Percentiles rank a stretch among this genome's conserved stretches.
phyloP scores from a whole-genome alignment of 768 basidiomycete genomes.

The Leccinum olivaceopallidum region DNA sequence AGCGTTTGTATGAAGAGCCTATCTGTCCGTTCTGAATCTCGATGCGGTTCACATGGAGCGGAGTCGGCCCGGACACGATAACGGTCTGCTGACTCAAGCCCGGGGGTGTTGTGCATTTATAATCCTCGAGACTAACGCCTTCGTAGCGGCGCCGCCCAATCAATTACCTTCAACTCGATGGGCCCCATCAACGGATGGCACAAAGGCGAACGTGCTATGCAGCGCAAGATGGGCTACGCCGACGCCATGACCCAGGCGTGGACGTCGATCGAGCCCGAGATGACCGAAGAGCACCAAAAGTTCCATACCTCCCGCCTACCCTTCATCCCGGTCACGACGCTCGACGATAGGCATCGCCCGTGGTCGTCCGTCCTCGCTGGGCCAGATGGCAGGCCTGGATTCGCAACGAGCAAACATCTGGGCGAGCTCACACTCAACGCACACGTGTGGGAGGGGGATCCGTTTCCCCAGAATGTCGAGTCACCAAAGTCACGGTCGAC shows the following conservation, averaged over 20 bases:
- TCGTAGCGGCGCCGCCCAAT: too few species aligned
- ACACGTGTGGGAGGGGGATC: conserved; percentile 56
- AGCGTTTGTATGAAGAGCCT: too few species aligned
- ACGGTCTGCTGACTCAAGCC: too few species aligned
- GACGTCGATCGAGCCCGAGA: conserved; percentile 43
- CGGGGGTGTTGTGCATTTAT: not conserved
- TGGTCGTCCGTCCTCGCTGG: conserved; percentile 60
- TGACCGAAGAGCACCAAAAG: conserved; percentile 48
- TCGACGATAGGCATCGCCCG: conserved; percentile 51
- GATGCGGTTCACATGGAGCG: too few species aligned
- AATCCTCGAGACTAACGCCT: too few species aligned
- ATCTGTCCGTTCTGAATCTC: too few species aligned
- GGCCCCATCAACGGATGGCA: conserved; percentile 38
- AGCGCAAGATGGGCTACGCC: conserved; percentile 45
- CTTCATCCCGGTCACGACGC: conserved; percentile 57
- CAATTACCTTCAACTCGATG: conserved; percentile 16
- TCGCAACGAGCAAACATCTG: conserved; percentile 37
- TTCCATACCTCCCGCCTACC: conserved; percentile 51
- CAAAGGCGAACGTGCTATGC: conserved; percentile 52
- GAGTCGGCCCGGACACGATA: too few species aligned
- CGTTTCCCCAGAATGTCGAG: conserved; percentile 41
- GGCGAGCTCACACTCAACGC: conserved; percentile 41
- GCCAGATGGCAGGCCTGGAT: conserved; percentile 45
- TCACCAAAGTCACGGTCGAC: not conserved
- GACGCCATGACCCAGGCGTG: conserved; percentile 39